Evolutionary conservation across 1,284 basidiomycete species (phyloP).

Genomic region (Neolentinus lepideus): DNA sequence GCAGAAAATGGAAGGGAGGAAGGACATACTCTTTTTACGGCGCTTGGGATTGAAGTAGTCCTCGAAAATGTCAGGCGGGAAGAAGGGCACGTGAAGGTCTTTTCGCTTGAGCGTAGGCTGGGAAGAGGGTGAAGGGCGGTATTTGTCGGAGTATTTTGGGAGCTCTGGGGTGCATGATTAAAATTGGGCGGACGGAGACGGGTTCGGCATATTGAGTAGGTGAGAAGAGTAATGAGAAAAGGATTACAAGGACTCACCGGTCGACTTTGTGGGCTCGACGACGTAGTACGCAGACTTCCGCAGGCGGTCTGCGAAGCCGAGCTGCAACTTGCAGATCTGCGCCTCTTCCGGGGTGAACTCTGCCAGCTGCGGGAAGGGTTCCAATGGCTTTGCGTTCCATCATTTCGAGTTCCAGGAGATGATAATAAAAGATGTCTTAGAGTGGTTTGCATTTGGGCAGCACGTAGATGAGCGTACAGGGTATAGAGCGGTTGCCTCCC

Average conservation of each 20-base stretch:
- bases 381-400: slow-evolving; percentile 36
- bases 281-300: slow-evolving; percentile 66
- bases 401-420: neutral
- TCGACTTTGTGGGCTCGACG: slow-evolving; percentile 59
- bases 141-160: slow-evolving; percentile 75
- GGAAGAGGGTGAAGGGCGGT: slow-evolving; percentile 49
- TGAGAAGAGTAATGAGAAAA: too few relatives aligned
- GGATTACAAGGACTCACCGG: slow-evolving; percentile 35
- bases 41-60: slow-evolving; percentile 69
- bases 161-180: slow-evolving; percentile 38
- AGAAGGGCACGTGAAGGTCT: slow-evolving; percentile 67
- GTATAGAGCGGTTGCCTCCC: slow-evolving; percentile 69
- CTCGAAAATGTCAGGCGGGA: slow-evolving; percentile 70
- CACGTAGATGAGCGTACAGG: slow-evolving; percentile 46
- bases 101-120: slow-evolving; percentile 61
- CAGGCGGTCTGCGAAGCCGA: slow-evolving; percentile 56
- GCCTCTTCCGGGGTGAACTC: slow-evolving; percentile 59
- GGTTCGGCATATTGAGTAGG: too few relatives aligned
- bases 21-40: slow-evolving; percentile 45
- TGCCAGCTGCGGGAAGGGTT: slow-evolving; percentile 54
- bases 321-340: slow-evolving; percentile 55
- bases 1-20: neutral
- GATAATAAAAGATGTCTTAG: neutral
- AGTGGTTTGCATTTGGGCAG: neutral
- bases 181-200: too few relatives aligned